Conservation (phyloP, 495 filamentous ascomycete species). For the Annulohypoxylon nitens region DNA sequence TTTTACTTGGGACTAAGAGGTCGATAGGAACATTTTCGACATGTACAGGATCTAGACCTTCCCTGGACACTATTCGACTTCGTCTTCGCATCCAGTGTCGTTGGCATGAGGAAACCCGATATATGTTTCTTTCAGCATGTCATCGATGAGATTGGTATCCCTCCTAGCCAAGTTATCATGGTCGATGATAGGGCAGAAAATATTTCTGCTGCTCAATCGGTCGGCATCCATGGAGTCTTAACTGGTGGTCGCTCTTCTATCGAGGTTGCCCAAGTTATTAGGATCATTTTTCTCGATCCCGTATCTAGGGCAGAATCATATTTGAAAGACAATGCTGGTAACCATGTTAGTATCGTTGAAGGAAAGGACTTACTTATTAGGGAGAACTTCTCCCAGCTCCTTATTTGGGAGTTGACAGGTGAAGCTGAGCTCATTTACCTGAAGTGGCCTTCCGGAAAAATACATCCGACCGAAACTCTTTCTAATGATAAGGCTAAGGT, state of each 20-base stretch:
- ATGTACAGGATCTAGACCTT: constrained; percentile 20
- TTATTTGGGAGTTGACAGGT: constrained; percentile 43
- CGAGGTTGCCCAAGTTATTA: constrained; percentile 2
- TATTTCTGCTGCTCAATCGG: constrained; percentile 42
- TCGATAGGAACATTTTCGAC: constrained; percentile 41
- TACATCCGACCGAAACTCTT: background rate
- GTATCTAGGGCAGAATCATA: constrained; percentile 12
- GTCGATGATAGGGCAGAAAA: constrained; percentile 44
- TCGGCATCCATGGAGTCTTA: constrained; percentile 37
- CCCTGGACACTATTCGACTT: constrained; percentile 45
- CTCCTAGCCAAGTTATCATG: constrained; percentile 39
- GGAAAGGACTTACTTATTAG: constrained; percentile 23
- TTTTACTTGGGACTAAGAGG: background rate
- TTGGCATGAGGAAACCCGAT: constrained; percentile 50
- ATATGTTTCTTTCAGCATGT: constrained; percentile 46
- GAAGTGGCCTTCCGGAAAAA: constrained; percentile 37
- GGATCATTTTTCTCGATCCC: constrained; percentile 20
- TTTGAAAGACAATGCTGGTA: constrained; percentile 23
- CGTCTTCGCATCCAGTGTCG: constrained; percentile 32
- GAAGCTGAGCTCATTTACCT: constrained; percentile 38
- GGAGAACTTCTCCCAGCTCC: constrained; percentile 46
- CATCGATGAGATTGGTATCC: constrained; percentile 34
- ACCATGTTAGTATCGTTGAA: constrained; percentile 27
- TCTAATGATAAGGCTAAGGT: background rate
- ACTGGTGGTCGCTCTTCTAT: constrained; percentile 6